phyloP scores from a whole-genome alignment of 129 eudicot genomes.

The Deinandra increscens region DNA sequence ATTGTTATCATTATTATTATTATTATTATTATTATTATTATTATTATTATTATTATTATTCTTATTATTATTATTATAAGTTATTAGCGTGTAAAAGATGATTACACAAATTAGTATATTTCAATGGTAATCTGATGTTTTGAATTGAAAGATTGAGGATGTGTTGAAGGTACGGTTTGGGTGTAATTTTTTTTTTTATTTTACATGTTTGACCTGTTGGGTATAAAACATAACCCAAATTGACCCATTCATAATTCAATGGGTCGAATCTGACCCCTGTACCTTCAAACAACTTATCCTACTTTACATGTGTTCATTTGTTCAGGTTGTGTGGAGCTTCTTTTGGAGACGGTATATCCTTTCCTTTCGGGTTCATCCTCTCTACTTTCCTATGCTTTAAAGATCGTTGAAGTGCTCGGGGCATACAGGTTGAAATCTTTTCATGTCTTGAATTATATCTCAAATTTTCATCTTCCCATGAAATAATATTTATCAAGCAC shows the following conservation, averaged over 20 bases:
- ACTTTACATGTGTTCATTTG: constrained; percentile 5
- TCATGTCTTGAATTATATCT: constrained; percentile 14
- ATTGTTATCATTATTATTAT: too few species aligned
- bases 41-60: too few species aligned
- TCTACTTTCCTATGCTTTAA: constrained; percentile 62
- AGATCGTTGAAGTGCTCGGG: constrained; percentile 95
- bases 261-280: background rate
- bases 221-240: background rate
- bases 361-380: constrained; percentile 77
- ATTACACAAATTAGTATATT: background rate
- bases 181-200: background rate
- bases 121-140: background rate
- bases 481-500: background rate
- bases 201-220: background rate
- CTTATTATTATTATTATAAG: too few species aligned
- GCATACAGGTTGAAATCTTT: constrained; percentile 63
- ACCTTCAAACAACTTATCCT: constrained; percentile 10
- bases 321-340: constrained; percentile 92
- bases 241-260: background rate
- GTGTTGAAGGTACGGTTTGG: background rate
- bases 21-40: too few species aligned
- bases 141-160: background rate
- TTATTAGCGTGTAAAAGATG: constrained; percentile 1
- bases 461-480: background rate
- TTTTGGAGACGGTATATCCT: constrained; percentile 79